A percentile compares a stretch with the other conserved stretches of the same genome.
Conservation (phyloP, 2,329 filamentous ascomycete species). For the Blastomyces gilchristii region DNA sequence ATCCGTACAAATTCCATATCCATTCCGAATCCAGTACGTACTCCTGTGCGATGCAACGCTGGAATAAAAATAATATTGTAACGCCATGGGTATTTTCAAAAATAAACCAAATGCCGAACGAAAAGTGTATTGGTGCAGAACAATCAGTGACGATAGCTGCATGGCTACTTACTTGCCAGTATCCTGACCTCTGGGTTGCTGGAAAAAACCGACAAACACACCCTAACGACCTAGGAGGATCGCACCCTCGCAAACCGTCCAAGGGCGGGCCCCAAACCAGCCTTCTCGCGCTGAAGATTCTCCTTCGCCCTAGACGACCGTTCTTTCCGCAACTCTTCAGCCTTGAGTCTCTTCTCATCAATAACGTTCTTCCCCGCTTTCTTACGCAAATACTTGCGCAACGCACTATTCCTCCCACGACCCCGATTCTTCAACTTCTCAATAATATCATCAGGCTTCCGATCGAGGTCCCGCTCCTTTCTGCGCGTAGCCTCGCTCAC, state of each 20-base stretch:
- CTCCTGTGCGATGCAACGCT: slow-evolving; percentile 6
- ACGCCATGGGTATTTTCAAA: slow-evolving; percentile 3
- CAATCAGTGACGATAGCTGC: neutral
- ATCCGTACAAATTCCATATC: neutral
- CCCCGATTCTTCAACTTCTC: slow-evolving; percentile 62
- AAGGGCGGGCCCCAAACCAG: slow-evolving; percentile 76
- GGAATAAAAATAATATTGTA: neutral
- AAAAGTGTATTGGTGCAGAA: neutral
- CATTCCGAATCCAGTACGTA: neutral
- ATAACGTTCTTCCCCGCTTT: slow-evolving; percentile 88
- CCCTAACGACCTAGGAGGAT: neutral
- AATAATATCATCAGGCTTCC: slow-evolving; percentile 50
- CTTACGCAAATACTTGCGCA: slow-evolving; percentile 84
- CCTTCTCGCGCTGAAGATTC: slow-evolving; percentile 54
- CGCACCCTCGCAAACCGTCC: slow-evolving; percentile 59
- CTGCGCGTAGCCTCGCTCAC: slow-evolving; percentile 66
- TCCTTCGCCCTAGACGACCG: slow-evolving; percentile 58
- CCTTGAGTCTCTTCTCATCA: slow-evolving; percentile 82
- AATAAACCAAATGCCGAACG: neutral
- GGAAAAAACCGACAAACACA: neutral
- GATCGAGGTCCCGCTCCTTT: slow-evolving; percentile 70
- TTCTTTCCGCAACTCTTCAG: slow-evolving; percentile 68
- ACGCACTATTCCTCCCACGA: slow-evolving; percentile 76
- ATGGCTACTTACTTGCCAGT: neutral
- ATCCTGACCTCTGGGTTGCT: neutral